Evolutionary conservation across 2,329 filamentous ascomycete genomes (phyloP).

Genomic region (Microdochium paspali): DNA sequence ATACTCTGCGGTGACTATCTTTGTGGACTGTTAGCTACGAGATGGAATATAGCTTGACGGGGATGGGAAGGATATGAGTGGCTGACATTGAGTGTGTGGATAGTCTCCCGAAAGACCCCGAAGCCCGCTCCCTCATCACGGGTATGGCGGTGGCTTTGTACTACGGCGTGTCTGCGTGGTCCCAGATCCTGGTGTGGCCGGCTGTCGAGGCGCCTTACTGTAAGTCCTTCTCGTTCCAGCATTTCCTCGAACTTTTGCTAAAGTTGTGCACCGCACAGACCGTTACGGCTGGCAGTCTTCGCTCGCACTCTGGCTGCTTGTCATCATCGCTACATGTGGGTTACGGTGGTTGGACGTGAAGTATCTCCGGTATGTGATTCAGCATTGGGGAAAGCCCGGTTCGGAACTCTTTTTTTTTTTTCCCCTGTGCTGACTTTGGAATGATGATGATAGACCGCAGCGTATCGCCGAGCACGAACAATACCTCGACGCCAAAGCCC

Average conservation of each 20-base stretch:
- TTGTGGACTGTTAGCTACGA: no score
- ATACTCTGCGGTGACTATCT: conserved; percentile 1
- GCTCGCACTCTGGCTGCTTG: conserved; percentile 30
- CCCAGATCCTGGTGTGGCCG: conserved; percentile 41
- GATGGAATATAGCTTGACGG: background rate
- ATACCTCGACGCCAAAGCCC: background rate
- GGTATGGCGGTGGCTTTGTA: conserved; percentile 38
- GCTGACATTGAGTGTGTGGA: background rate
- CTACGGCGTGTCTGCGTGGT: conserved; percentile 41
- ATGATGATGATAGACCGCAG: background rate
- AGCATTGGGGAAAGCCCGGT: background rate
- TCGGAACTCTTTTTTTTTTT: background rate
- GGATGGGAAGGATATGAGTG: background rate
- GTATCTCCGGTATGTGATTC: conserved; percentile 20
- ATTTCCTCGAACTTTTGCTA: background rate
- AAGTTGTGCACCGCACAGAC: conserved; percentile 16
- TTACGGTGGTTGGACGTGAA: conserved; percentile 33
- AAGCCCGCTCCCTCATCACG: conserved; percentile 36
- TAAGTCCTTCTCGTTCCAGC: no score
- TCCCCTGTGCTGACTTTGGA: background rate
- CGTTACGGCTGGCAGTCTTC: conserved; percentile 38
- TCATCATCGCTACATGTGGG: conserved; percentile 31
- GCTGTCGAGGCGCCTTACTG: conserved; percentile 39
- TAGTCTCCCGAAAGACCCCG: conserved; percentile 34
- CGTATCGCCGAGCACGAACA: background rate